A percentile compares a stretch with the other conserved stretches of the same genome.
phyloP scores from a whole-genome alignment of 2,329 filamentous ascomycete genomes.

The Cercospora berteroae region DNA sequence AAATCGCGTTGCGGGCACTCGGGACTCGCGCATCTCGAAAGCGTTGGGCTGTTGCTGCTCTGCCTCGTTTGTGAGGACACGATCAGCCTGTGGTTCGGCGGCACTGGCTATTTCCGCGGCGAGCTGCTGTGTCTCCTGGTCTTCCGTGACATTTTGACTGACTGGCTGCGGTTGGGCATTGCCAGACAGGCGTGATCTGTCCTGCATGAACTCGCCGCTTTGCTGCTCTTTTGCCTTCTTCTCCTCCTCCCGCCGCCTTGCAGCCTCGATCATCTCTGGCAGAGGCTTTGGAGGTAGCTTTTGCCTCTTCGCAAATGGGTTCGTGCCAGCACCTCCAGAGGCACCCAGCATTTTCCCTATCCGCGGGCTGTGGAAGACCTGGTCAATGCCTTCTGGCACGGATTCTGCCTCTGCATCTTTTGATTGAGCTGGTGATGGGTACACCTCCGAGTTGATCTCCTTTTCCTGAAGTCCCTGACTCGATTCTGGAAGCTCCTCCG shows the following conservation, averaged over 20 bases:
- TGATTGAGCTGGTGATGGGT: slow-evolving; percentile 31
- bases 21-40: slow-evolving; percentile 81
- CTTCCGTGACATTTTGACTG: not conserved
- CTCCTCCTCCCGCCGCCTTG: slow-evolving; percentile 28
- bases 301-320: slow-evolving; percentile 34
- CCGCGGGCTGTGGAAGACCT: slow-evolving; percentile 60
- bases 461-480: slow-evolving; percentile 43
- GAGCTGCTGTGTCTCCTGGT: slow-evolving; percentile 40
- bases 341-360: slow-evolving; percentile 56
- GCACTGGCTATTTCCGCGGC: slow-evolving; percentile 42
- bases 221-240: slow-evolving; percentile 9
- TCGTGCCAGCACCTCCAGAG: slow-evolving; percentile 37
- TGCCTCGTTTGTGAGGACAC: not conserved
- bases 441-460: slow-evolving; percentile 56
- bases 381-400: slow-evolving; percentile 58
- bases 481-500: slow-evolving; percentile 47
- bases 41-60: slow-evolving; percentile 14
- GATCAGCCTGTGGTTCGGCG: not conserved
- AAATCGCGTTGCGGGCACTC: slow-evolving; percentile 82
- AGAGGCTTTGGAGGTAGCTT: slow-evolving; percentile 35
- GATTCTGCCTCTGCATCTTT: slow-evolving; percentile 4
- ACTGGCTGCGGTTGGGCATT: not conserved
- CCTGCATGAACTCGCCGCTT: not conserved
- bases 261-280: slow-evolving; percentile 37
- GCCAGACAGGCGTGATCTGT: not conserved